Percentiles rank a stretch among this genome's conserved stretches.
These are phyloP conservation scores for Sambucus nigra DNA, from an alignment of 129 eudicot species.

Conservation along the genomic window DNA sequence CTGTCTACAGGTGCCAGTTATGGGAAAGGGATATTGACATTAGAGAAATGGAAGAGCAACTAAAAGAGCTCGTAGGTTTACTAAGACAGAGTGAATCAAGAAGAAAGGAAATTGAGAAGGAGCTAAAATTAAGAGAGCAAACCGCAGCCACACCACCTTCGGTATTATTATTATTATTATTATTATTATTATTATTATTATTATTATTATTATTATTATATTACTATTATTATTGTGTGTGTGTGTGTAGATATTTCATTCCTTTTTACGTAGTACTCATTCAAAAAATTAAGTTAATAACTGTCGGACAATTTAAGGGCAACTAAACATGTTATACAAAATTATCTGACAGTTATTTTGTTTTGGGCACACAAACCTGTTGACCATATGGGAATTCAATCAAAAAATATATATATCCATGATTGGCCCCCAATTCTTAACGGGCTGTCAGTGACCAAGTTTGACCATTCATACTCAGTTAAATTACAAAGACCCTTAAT, in stretches of 20 bases:
- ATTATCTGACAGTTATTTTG: too few relatives aligned
- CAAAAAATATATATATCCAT: too few relatives aligned
- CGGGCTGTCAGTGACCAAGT: too few relatives aligned
- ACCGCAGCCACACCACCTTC: constrained; percentile 54
- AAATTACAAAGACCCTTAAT: too few relatives aligned
- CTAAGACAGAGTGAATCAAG: constrained; percentile 84
- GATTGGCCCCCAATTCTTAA: too few relatives aligned
- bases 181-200: not conserved
- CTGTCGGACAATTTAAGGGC: not conserved
- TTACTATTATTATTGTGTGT: not conserved
- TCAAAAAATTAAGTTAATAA: not conserved
- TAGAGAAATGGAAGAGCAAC: constrained; percentile 97
- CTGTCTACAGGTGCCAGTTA: constrained; percentile 59
- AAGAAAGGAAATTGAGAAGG: constrained; percentile 87
- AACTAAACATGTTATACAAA: too few relatives aligned
- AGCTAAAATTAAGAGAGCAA: constrained; percentile 75
- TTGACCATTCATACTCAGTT: too few relatives aligned
- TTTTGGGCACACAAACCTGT: too few relatives aligned
- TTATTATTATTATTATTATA: constrained; percentile 15
- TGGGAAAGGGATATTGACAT: constrained; percentile 78
- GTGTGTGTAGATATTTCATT: too few relatives aligned
- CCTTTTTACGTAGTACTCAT: not conserved
- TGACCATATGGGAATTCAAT: too few relatives aligned
- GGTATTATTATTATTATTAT: constrained; percentile 21
- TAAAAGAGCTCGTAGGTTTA: constrained; percentile 81